Evolutionary conservation across 202 grass and related monocot genomes (phyloP).

Genomic region (Carex sylvatica): DNA sequence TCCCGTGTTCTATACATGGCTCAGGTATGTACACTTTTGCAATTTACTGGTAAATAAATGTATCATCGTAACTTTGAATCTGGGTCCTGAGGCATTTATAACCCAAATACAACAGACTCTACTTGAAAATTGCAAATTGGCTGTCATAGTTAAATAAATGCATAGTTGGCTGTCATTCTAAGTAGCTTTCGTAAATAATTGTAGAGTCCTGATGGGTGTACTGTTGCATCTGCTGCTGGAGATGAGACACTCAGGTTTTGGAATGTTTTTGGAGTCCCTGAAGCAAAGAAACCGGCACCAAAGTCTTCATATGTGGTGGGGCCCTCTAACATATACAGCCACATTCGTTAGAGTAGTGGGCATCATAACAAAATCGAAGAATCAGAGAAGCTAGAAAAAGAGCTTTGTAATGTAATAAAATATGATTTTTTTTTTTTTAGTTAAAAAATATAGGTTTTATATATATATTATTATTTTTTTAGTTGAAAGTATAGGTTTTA

Average conservation of each 20-base stretch:
- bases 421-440: too few species aligned
- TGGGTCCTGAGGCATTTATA: not conserved
- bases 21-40: constrained; percentile 48
- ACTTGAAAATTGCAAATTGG: too few species aligned
- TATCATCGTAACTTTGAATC: not conserved
- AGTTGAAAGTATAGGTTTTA: not conserved
- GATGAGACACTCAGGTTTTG: constrained; percentile 89
- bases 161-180: constrained; percentile 12
- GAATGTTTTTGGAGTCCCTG: constrained; percentile 79
- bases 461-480: too few species aligned
- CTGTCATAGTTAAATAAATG: too few species aligned
- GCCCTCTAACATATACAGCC: constrained; percentile 74
- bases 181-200: constrained; percentile 22
- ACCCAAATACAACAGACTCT: too few species aligned
- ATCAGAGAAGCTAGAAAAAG: not conserved
- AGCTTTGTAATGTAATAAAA: not conserved
- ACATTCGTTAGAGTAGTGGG: too few species aligned
- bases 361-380: too few species aligned
- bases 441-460: not conserved
- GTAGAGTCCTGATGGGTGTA: constrained; percentile 92
- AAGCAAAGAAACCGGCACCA: constrained; percentile 55
- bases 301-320: constrained; percentile 45
- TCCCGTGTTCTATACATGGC: constrained; percentile 90
- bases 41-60: not conserved
- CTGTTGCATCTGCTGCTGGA: constrained; percentile 77